These are phyloP conservation scores for Colletotrichum neosansevieriae DNA, from an alignment of 2,329 filamentous ascomycete genomes.

Conservation along the genomic window DNA sequence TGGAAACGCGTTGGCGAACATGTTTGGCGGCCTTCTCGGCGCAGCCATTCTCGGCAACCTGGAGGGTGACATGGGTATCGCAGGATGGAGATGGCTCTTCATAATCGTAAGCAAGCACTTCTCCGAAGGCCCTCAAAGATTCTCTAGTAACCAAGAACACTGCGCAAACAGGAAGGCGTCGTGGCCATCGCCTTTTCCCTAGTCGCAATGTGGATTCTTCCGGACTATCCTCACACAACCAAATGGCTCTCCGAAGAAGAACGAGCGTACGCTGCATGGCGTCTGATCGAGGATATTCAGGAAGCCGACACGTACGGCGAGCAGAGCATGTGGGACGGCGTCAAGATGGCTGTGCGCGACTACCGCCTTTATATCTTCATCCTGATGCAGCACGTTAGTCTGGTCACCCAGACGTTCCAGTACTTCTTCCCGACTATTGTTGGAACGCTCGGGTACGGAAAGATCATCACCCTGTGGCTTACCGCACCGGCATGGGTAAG, in stretches of 20 bases:
- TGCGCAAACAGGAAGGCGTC: constrained; percentile 49
- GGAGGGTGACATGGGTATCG: constrained; percentile 44
- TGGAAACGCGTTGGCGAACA: constrained; percentile 61
- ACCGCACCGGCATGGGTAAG: constrained; percentile 68
- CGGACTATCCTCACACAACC: constrained; percentile 66
- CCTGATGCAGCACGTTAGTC: constrained; percentile 64
- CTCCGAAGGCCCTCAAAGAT: too few species aligned
- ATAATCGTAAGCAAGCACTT: constrained; percentile 42
- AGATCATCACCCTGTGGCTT: constrained; percentile 66
- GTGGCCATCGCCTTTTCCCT: constrained; percentile 54
- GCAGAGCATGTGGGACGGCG: constrained; percentile 56
- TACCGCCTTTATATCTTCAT: constrained; percentile 66
- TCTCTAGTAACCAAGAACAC: neutral
- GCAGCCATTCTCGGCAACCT: constrained; percentile 61
- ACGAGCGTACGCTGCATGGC: constrained; percentile 65
- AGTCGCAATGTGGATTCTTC: constrained; percentile 54
- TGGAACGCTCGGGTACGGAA: constrained; percentile 68
- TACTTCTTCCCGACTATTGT: constrained; percentile 77
- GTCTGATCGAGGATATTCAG: constrained; percentile 61
- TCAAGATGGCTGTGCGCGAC: constrained; percentile 62
- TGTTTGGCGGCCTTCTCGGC: constrained; percentile 63
- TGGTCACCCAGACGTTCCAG: constrained; percentile 68
- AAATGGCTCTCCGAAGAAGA: constrained; percentile 64
- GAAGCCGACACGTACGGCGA: constrained; percentile 57
- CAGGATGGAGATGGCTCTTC: constrained; percentile 49